These are phyloP conservation scores for Phytophthora hybrid DNA, from an alignment of 352 stramenopile genomes.

Conservation along the genomic window DNA sequence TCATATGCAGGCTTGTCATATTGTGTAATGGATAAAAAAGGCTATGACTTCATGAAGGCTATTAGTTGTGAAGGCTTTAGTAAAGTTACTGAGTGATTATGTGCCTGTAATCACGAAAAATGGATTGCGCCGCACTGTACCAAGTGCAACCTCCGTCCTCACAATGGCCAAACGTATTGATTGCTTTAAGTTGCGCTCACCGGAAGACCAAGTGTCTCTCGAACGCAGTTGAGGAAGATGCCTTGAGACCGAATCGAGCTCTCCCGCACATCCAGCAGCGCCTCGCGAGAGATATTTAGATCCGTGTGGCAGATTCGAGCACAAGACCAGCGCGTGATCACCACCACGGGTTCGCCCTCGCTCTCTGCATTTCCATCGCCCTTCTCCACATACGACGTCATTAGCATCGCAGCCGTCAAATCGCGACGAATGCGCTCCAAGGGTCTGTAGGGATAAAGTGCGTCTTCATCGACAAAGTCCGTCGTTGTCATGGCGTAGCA, in stretches of 20 bases:
- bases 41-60: neutral
- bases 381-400: constrained; percentile 36
- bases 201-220: constrained; percentile 33
- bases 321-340: constrained; percentile 39
- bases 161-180: neutral
- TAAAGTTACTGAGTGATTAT: neutral
- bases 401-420: constrained; percentile 37
- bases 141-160: neutral
- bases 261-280: constrained; percentile 28
- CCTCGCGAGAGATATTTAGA: constrained; percentile 25
- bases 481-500: constrained; percentile 43
- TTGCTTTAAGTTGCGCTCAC: constrained; percentile 10
- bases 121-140: neutral
- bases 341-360: constrained; percentile 26
- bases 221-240: constrained; percentile 40
- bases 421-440: constrained; percentile 50
- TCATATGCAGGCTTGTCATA: neutral
- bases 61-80: neutral
- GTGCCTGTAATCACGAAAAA: neutral
- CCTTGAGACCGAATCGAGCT: constrained; percentile 27
- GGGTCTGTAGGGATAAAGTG: constrained; percentile 54
- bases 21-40: neutral
- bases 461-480: constrained; percentile 59
- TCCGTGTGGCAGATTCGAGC: constrained; percentile 38
- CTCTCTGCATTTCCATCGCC: neutral